Evolutionary conservation across 1,284 basidiomycete species (phyloP), one percentile per base, ranked within the genome.

Genomic region (Coniferiporia weirii): DNA sequence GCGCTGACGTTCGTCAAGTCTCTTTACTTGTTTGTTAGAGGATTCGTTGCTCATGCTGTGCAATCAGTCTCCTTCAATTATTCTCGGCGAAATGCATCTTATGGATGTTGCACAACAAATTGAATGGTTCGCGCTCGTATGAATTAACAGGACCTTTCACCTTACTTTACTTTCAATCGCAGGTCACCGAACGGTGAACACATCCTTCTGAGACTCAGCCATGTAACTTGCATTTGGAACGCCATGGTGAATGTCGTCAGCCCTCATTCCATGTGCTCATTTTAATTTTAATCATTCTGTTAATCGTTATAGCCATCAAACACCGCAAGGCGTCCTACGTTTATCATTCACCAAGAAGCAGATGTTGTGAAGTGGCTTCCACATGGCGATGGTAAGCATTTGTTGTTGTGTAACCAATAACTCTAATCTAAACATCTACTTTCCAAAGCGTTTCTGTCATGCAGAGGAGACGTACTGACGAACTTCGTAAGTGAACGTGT

Each of bases 131-230:
- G 46, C 10, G n/a, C 20, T 43, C 20, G 15, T 49, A 10, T 34
- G 22, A 17, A 40, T 5, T 40, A 19, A 13, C 19, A n/a, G 9
- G 17, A n/a, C 3, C 36, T n/a, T 15, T 2, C 44, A 12, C 10
- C n/a, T 56, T 9, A 9, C 36, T 34, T n/a, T 22, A 1, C 20
- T 43, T 20, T 17, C 47, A 17, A 32, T 32, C 7, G 13, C 17
- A 60, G 59, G 59, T 60, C 59, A 27, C 40, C 19, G 34, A 49
- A 60, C 32, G 53, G 53, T 15, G 59, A 60, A 35, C 27, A 56
- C n/a, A 56, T 60, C 13, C 40, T 60, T 19, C 44, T 60, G 17
- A 40, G 59, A 43, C 43, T 60, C 9, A 49, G 48, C 15, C 59
- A 60, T 38, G 44, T 34, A 13, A 60, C 51, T 20, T 60, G 45